Evolutionary conservation across 352 stramenopile species (phyloP).

Genomic region (Phytophthora sp.): DNA sequence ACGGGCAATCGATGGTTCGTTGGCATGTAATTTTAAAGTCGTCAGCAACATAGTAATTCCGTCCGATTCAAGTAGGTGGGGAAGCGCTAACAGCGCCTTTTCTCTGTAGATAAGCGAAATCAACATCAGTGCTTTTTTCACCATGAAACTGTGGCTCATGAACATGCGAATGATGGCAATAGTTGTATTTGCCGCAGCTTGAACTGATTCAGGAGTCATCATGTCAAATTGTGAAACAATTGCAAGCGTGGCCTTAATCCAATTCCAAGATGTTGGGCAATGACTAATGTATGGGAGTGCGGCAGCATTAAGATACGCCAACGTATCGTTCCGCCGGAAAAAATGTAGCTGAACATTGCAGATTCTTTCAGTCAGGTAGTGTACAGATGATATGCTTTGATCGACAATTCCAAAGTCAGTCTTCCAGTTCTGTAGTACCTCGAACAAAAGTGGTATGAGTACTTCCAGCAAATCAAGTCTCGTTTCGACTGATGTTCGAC

Average conservation of each 20-base stretch:
- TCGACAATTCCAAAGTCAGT: slow-evolving; percentile 26
- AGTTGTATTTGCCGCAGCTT: slow-evolving; percentile 2
- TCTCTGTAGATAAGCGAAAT: slow-evolving; percentile 15
- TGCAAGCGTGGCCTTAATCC: slow-evolving; percentile 20
- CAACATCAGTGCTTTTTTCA: slow-evolving; percentile 15
- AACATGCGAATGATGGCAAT: slow-evolving; percentile 23
- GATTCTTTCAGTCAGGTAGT: neutral
- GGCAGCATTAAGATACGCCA: slow-evolving; percentile 14
- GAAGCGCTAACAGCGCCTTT: slow-evolving; percentile 11
- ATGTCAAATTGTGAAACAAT: slow-evolving; percentile 17
- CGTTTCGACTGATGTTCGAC: neutral
- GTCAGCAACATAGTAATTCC: slow-evolving; percentile 17
- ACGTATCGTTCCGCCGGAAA: too few relatives aligned
- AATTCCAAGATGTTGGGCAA: slow-evolving; percentile 21
- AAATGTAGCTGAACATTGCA: neutral
- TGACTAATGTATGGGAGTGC: slow-evolving; percentile 11
- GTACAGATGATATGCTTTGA: slow-evolving; percentile 6
- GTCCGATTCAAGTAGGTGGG: slow-evolving; percentile 22
- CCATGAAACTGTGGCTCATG: slow-evolving; percentile 33
- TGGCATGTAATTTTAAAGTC: slow-evolving; percentile 25
- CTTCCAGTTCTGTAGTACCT: slow-evolving; percentile 28
- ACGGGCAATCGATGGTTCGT: slow-evolving; percentile 17
- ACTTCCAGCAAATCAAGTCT: neutral
- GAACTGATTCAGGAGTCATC: slow-evolving; percentile 1
- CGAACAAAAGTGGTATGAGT: slow-evolving; percentile 21